Percentiles rank a stretch among this genome's conserved stretches.
Evolutionary conservation across 2,329 filamentous ascomycete genomes (phyloP).

Genomic region (Ramichloridium luteum): DNA sequence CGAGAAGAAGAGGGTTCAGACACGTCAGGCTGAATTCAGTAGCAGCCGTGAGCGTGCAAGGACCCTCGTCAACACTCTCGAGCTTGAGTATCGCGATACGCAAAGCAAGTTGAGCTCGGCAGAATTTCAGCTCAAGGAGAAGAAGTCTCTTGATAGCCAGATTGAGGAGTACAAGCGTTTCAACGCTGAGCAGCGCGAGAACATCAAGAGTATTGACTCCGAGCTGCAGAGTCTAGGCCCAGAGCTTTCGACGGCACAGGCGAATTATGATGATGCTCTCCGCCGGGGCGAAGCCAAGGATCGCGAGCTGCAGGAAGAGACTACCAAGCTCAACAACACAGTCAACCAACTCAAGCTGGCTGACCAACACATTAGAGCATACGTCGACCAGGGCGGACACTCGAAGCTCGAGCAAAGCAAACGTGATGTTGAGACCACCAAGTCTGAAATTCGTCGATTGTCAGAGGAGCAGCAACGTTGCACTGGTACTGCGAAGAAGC

Average conservation of each 20-base stretch:
- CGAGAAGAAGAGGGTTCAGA: constrained; percentile 52
- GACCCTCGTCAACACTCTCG: constrained; percentile 49
- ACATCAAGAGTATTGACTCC: constrained; percentile 55
- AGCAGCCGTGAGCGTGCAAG: constrained; percentile 60
- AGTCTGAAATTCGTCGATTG: constrained; percentile 51
- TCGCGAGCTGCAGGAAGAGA: constrained; percentile 56
- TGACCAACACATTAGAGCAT: constrained; percentile 66
- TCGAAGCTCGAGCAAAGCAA: constrained; percentile 57
- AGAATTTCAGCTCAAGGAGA: constrained; percentile 68
- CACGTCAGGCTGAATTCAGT: constrained; percentile 51
- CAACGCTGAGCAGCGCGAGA: constrained; percentile 55
- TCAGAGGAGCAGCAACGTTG: constrained; percentile 58
- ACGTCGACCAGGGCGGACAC: constrained; percentile 63
- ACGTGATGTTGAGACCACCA: constrained; percentile 54
- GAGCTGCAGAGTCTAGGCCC: constrained; percentile 66
- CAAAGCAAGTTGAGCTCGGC: constrained; percentile 60
- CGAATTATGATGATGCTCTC: constrained; percentile 64
- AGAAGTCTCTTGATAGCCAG: constrained; percentile 55
- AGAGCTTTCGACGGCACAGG: constrained; percentile 61
- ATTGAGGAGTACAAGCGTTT: constrained; percentile 62
- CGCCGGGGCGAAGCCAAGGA: constrained; percentile 61
- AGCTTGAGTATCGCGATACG: constrained; percentile 66
- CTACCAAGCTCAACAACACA: constrained; percentile 59
- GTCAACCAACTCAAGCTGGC: constrained; percentile 65
- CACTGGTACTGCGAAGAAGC: constrained; percentile 59